These are phyloP conservation scores for Melampsora larici-populina DNA, from an alignment of 1,284 basidiomycete genomes.

Conservation along the genomic window DNA sequence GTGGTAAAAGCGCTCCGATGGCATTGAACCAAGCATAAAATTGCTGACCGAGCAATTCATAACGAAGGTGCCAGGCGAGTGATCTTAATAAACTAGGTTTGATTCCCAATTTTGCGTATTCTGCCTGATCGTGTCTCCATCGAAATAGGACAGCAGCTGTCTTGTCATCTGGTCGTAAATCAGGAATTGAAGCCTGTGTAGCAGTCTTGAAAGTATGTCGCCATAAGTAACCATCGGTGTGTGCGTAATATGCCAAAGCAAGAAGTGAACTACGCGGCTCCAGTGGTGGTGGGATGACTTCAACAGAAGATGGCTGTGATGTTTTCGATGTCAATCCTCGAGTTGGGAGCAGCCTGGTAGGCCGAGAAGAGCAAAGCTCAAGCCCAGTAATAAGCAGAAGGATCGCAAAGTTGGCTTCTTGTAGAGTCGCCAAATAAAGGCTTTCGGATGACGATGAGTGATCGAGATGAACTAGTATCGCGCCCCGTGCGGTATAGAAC, in stretches of 20 bases:
- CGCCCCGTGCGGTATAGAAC: too few relatives aligned
- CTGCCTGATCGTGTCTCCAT: constrained; percentile 24
- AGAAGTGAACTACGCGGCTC: constrained; percentile 27
- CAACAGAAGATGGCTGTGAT: too few relatives aligned
- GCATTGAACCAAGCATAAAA: constrained; percentile 56
- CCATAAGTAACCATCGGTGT: constrained; percentile 37
- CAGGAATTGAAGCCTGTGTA: constrained; percentile 26
- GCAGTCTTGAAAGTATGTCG: constrained; percentile 19
- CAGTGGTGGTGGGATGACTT: background rate
- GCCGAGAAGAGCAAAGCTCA: too few relatives aligned
- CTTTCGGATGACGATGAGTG: too few relatives aligned
- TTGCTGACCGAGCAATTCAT: constrained; percentile 50
- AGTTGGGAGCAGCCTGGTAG: too few relatives aligned
- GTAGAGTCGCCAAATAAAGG: too few relatives aligned
- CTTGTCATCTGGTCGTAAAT: constrained; percentile 26
- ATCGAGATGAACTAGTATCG: too few relatives aligned
- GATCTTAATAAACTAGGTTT: constrained; percentile 32
- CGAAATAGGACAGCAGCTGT: constrained; percentile 27
- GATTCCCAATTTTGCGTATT: constrained; percentile 25
- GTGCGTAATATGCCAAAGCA: constrained; percentile 27
- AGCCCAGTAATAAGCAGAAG: too few relatives aligned
- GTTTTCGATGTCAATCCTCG: too few relatives aligned
- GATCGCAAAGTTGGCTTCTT: too few relatives aligned
- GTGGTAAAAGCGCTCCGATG: constrained; percentile 57
- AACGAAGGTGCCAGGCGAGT: constrained; percentile 28